Percentiles rank a stretch among this genome's conserved stretches.
Conservation (phyloP, 257 asterid genomes). For the Forsythia viridissima region DNA sequence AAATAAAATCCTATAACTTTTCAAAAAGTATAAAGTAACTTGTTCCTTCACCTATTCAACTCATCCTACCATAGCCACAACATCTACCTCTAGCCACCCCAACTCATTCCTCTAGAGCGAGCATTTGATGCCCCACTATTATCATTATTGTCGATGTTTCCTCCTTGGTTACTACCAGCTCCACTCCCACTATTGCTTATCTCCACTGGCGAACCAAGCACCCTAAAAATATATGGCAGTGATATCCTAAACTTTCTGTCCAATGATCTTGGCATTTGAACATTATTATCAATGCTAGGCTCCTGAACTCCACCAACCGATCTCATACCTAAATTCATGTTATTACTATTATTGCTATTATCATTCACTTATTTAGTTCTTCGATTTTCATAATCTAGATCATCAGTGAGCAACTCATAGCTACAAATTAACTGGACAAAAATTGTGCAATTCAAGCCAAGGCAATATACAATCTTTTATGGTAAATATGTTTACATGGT, state of each 20-base stretch:
- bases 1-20: too few species aligned
- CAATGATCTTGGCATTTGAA: conserved; percentile 49
- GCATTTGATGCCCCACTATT: conserved; percentile 40
- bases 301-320: conserved; percentile 33
- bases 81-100: too few species aligned
- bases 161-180: conserved; percentile 41
- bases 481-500: conserved; percentile 93
- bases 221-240: conserved; percentile 66
- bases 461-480: conserved; percentile 75
- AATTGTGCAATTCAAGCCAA: conserved; percentile 89
- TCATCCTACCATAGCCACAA: too few species aligned
- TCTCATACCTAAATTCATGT: conserved; percentile 21
- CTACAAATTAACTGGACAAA: conserved; percentile 82
- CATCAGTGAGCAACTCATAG: conserved; percentile 85
- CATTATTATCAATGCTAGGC: conserved; percentile 18
- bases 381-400: conserved; percentile 68
- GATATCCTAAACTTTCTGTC: conserved; percentile 74
- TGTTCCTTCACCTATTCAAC: too few species aligned
- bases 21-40: too few species aligned
- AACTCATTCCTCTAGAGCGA: conserved; percentile 33
- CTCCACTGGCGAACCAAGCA: conserved; percentile 60
- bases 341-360: conserved; percentile 13
- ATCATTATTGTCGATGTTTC: conserved; percentile 27
- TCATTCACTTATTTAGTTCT: conserved; percentile 40
- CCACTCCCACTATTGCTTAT: conserved; percentile 55